These are phyloP conservation scores for Metschnikowia chrysomelidarum DNA, from an alignment of 805 yeast species.

Conservation along the genomic window DNA sequence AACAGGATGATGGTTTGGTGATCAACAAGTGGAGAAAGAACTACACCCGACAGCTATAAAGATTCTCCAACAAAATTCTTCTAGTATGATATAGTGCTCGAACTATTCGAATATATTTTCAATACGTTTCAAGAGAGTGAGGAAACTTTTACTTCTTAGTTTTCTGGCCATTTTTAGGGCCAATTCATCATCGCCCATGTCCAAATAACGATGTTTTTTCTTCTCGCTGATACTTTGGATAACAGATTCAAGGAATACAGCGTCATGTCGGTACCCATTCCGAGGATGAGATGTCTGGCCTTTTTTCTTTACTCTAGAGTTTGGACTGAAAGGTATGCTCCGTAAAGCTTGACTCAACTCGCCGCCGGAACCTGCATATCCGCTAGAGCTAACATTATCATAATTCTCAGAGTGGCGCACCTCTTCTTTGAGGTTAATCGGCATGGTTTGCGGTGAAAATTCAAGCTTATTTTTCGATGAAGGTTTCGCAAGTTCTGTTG, in stretches of 20 bases:
- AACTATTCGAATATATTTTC: constrained; percentile 13
- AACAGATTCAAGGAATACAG: constrained; percentile 8
- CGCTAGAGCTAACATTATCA: no score
- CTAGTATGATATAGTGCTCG: no score
- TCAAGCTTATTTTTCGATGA: no score
- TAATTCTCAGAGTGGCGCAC: no score
- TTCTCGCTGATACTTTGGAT: constrained; percentile 8
- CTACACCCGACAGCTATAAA: constrained; percentile 5
- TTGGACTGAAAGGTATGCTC: constrained; percentile 10
- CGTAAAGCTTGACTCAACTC: constrained; percentile 6
- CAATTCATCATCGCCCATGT: constrained; percentile 15
- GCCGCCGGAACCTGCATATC: no score
- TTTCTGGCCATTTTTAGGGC: constrained; percentile 14
- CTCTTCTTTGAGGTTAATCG: no score
- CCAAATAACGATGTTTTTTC: constrained; percentile 4
- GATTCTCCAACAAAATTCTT: not conserved
- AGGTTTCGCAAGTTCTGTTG: no score
- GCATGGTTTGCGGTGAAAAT: no score
- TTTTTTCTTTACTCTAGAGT: constrained; percentile 1
- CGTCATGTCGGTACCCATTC: constrained; percentile 3
- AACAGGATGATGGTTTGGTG: constrained; percentile 55
- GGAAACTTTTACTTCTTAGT: constrained; percentile 14
- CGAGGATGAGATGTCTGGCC: constrained; percentile 4
- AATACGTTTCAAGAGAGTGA: constrained; percentile 14
- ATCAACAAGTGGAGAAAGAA: constrained; percentile 55